Percentiles rank a stretch among this genome's conserved stretches.
phyloP scores from a whole-genome alignment of 345 rosid genomes.

The Euphorbia pulcherrima region DNA sequence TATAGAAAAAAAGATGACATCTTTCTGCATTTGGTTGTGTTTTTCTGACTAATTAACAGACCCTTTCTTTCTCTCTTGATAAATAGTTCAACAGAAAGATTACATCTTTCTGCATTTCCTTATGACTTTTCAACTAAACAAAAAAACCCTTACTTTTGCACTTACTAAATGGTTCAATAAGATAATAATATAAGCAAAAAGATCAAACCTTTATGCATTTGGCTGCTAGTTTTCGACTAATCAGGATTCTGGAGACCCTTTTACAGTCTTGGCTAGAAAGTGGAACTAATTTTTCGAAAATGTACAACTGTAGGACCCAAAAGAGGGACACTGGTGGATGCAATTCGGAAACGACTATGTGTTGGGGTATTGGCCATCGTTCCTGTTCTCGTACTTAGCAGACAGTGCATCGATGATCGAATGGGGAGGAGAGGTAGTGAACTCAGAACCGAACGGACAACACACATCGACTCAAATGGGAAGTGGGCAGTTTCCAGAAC shows the following conservation, averaged over 20 bases:
- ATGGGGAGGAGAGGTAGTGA: slow-evolving; percentile 98
- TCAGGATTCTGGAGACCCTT: too few species aligned
- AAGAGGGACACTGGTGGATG: slow-evolving; percentile 99
- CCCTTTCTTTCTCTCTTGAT: too few species aligned
- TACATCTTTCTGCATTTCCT: not conserved
- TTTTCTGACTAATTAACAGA: too few species aligned
- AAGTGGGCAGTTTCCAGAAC: slow-evolving; percentile 85
- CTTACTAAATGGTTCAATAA: too few species aligned
- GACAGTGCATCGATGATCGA: slow-evolving; percentile 95
- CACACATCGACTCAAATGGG: slow-evolving; percentile 99
- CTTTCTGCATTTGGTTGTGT: too few species aligned
- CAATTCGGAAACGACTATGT: slow-evolving; percentile 86
- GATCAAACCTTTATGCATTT: too few species aligned
- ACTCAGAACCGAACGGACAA: slow-evolving; percentile 72
- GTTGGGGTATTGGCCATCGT: slow-evolving; percentile 92
- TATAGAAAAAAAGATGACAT: not conserved
- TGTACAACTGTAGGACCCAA: slow-evolving; percentile 58
- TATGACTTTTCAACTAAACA: not conserved
- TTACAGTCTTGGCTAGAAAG: too few species aligned
- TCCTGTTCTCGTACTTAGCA: slow-evolving; percentile 85
- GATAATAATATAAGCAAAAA: too few species aligned
- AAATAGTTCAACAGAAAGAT: not conserved
- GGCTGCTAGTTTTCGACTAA: not conserved
- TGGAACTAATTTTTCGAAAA: too few species aligned
- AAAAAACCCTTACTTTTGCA: too few species aligned